Conservation (phyloP, 176 grass and related monocot genomes). For the Poa annua region DNA sequence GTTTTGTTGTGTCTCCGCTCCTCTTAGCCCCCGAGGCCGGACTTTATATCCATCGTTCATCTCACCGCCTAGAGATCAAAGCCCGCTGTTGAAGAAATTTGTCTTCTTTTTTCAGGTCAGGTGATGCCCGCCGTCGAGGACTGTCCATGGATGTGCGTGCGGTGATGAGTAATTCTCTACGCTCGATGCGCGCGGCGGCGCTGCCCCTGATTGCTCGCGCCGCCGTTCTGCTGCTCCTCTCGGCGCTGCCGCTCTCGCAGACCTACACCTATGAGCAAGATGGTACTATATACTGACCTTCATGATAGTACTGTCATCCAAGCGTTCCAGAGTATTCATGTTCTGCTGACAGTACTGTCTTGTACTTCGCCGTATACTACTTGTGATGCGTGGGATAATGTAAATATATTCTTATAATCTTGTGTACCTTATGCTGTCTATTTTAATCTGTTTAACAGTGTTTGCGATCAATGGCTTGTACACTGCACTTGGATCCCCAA, state of each 20-base stretch:
- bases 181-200: background rate
- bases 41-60: constrained; percentile 30
- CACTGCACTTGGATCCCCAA: constrained; percentile 66
- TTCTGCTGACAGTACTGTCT: background rate
- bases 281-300: constrained; percentile 36
- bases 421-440: background rate
- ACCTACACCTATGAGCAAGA: constrained; percentile 65
- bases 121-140: constrained; percentile 34
- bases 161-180: constrained; percentile 5
- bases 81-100: background rate
- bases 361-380: constrained; percentile 14
- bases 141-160: constrained; percentile 23
- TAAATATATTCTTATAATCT: background rate
- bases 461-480: constrained; percentile 91
- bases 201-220: constrained; percentile 25
- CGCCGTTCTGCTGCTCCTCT: constrained; percentile 47
- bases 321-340: constrained; percentile 9
- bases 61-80: background rate
- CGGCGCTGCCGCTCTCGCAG: constrained; percentile 43
- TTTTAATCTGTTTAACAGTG: constrained; percentile 51
- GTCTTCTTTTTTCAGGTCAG: background rate
- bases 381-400: constrained; percentile 3
- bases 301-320: background rate
- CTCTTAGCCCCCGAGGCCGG: background rate
- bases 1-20: background rate